A percentile compares a stretch with the other conserved stretches of the same genome.
These are phyloP conservation scores for Aphanomyces invadans DNA, from an alignment of 352 stramenopile genomes.

Conservation along the genomic window DNA sequence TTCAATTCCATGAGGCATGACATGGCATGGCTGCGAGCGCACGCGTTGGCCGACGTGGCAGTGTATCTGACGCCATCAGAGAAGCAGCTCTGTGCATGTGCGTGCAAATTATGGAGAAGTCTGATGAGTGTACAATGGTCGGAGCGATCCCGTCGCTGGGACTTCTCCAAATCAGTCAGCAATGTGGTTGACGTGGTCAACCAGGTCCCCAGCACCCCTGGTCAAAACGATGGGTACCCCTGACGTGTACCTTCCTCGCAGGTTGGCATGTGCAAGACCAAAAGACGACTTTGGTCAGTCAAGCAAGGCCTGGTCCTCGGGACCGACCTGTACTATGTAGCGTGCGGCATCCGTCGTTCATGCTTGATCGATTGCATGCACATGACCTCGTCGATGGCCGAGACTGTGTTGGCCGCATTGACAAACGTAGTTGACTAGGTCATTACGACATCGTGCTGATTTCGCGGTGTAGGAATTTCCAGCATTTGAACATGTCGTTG, in stretches of 20 bases:
- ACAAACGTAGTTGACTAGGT: neutral
- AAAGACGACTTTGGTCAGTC: neutral
- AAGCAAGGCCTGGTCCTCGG: neutral
- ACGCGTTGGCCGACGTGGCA: neutral
- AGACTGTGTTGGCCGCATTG: neutral
- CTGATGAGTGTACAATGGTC: neutral
- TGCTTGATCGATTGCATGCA: slow-evolving; percentile 9
- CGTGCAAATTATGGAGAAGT: neutral
- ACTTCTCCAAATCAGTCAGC: neutral
- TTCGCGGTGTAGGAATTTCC: neutral
- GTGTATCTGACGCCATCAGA: neutral
- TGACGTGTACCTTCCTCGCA: neutral
- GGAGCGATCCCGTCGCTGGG: neutral
- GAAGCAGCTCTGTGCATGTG: neutral
- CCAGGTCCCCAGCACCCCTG: neutral
- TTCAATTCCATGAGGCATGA: too few relatives aligned
- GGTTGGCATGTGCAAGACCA: neutral
- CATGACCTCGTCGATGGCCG: neutral
- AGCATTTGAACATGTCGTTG: neutral
- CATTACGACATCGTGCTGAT: neutral
- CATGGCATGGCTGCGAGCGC: neutral
- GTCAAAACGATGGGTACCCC: neutral
- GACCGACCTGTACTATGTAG: slow-evolving; percentile 11
- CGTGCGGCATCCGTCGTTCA: neutral
- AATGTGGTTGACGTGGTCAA: neutral